Evolutionary conservation across 768 basidiomycete species (phyloP).

Genomic region (Lentinula edodes): DNA sequence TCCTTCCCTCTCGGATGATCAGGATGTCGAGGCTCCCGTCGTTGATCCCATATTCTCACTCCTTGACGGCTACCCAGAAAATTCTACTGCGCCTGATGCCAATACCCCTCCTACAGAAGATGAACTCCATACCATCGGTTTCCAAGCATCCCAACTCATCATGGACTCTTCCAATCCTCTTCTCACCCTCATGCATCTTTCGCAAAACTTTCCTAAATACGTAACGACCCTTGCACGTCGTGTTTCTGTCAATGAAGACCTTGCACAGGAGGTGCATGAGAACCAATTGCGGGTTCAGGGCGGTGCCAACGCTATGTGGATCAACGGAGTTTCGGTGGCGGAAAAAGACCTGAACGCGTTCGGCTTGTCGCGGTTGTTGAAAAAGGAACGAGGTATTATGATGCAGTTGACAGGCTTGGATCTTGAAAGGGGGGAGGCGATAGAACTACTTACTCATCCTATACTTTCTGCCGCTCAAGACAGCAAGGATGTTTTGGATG

Average conservation of each 20-base stretch:
- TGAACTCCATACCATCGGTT: constrained; percentile 67
- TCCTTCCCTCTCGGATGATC: constrained; percentile 9
- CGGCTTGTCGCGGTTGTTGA: constrained; percentile 62
- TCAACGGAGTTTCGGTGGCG: constrained; percentile 67
- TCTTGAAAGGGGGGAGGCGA: constrained; percentile 55
- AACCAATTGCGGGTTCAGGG: constrained; percentile 52
- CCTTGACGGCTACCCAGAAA: constrained; percentile 35
- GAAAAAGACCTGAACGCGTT: constrained; percentile 69
- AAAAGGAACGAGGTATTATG: constrained; percentile 65
- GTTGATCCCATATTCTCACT: constrained; percentile 32
- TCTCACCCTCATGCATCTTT: constrained; percentile 55
- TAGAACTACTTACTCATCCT: constrained; percentile 69
- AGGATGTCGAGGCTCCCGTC: constrained; percentile 10
- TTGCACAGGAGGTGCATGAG: constrained; percentile 49
- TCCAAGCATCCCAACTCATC: constrained; percentile 73
- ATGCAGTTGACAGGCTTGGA: constrained; percentile 55
- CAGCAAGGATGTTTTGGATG: constrained; percentile 45
- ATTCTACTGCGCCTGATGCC: constrained; percentile 28
- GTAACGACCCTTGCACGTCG: constrained; percentile 68
- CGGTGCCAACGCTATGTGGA: constrained; percentile 61
- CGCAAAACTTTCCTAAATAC: constrained; percentile 90
- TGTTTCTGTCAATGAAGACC: constrained; percentile 42
- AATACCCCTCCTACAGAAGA: constrained; percentile 42
- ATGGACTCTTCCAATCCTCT: constrained; percentile 52
- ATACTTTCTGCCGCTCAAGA: constrained; percentile 47